These are phyloP conservation scores for Eucalyptus pauciflora DNA, from an alignment of 345 rosid genomes.

Conservation along the genomic window DNA sequence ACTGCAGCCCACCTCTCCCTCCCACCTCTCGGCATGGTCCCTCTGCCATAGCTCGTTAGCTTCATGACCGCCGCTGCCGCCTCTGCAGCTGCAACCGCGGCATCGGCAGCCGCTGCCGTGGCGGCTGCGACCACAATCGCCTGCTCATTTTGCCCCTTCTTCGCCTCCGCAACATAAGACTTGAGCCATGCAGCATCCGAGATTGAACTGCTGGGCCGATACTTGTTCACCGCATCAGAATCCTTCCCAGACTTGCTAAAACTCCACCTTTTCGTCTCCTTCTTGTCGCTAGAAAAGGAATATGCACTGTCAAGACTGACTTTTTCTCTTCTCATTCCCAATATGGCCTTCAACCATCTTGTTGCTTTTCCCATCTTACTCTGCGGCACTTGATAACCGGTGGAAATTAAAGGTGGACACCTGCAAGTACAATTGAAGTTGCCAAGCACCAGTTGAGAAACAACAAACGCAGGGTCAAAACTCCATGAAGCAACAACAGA, in stretches of 20 bases:
- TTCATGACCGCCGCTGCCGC: slow-evolving; percentile 41
- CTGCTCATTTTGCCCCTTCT: slow-evolving; percentile 40
- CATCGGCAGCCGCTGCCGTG: slow-evolving; percentile 37
- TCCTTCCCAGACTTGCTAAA: slow-evolving; percentile 25
- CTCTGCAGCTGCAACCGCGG: slow-evolving; percentile 42
- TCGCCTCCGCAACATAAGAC: slow-evolving; percentile 23
- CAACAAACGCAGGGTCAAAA: background rate
- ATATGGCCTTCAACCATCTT: slow-evolving; percentile 65
- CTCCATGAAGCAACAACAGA: background rate
- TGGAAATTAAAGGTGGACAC: background rate
- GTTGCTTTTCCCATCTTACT: slow-evolving; percentile 46
- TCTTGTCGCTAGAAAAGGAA: slow-evolving; percentile 5
- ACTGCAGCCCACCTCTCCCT: slow-evolving; percentile 36
- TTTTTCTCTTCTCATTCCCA: slow-evolving; percentile 48
- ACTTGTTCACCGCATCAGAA: background rate
- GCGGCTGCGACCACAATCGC: slow-evolving; percentile 50
- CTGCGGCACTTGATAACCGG: background rate
- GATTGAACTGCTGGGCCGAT: background rate
- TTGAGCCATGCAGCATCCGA: slow-evolving; percentile 18
- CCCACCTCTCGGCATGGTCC: slow-evolving; percentile 6
- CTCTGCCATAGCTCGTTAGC: slow-evolving; percentile 31
- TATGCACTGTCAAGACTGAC: background rate
- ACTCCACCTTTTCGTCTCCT: slow-evolving; percentile 40
- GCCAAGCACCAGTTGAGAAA: background rate
- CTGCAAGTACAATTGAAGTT: background rate